Conservation (phyloP, 441 rosid species). For the Erodium texanum region DNA sequence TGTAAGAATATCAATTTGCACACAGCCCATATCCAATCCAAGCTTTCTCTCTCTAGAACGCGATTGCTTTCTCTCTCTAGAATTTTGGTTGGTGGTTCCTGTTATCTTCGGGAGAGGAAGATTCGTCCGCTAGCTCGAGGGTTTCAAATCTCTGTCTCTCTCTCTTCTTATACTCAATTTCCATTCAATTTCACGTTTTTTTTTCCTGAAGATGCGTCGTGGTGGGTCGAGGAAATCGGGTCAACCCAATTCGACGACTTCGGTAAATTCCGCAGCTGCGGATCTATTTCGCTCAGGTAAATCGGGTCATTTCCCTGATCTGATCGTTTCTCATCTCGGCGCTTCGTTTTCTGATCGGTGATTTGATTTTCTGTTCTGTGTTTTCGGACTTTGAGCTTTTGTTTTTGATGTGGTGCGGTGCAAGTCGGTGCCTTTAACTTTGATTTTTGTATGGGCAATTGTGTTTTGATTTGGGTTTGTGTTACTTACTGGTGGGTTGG, state of each 20-base stretch:
- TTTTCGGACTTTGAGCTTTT: neutral
- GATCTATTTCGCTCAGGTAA: constrained; percentile 93
- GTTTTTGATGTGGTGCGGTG: neutral
- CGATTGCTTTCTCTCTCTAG: constrained; percentile 4
- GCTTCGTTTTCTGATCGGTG: constrained; percentile 7
- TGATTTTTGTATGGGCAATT: neutral
- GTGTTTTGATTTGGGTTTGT: neutral
- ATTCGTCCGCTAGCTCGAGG: neutral
- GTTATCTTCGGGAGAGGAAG: neutral
- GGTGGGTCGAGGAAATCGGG: constrained; percentile 60
- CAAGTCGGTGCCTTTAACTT: constrained; percentile 1
- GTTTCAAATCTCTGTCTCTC: constrained; percentile 6
- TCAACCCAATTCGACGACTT: constrained; percentile 53
- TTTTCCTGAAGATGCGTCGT: constrained; percentile 69
- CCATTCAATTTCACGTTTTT: constrained; percentile 9
- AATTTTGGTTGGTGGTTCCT: neutral
- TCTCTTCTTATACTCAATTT: neutral
- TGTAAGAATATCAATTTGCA: neutral
- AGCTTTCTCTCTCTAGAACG: neutral
- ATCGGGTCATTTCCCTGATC: neutral
- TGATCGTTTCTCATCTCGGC: neutral
- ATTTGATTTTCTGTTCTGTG: constrained; percentile 1
- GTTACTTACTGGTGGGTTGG: neutral
- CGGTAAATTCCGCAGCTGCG: constrained; percentile 47
- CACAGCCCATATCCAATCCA: neutral